Conservation (phyloP, 179 eudicot genomes). For the Gypsophila paniculata region DNA sequence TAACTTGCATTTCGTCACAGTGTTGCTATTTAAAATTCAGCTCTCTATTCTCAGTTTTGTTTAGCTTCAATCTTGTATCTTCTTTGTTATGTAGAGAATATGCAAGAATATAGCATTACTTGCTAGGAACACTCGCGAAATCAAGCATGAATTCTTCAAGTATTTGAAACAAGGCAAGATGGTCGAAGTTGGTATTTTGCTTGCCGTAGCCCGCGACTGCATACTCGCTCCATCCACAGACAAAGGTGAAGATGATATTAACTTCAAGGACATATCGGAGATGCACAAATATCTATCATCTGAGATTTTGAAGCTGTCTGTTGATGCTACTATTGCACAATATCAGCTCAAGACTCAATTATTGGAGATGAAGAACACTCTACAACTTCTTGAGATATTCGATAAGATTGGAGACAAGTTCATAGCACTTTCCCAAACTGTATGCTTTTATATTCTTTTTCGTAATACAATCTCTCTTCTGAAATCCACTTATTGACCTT, state of each 20-base stretch:
- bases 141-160: neutral
- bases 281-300: neutral
- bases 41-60: neutral
- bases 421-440: no score
- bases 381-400: no score
- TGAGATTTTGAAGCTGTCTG: neutral
- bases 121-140: neutral
- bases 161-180: conserved; percentile 3
- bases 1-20: no score
- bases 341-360: neutral
- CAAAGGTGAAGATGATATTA: neutral
- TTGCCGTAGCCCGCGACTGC: neutral
- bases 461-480: no score
- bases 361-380: conserved; percentile 2
- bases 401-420: no score
- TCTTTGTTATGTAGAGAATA: neutral
- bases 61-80: neutral
- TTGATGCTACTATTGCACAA: neutral
- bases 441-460: no score
- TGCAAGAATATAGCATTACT: neutral
- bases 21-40: neutral
- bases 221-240: neutral
- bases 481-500: no score
- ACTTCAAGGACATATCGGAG: neutral
- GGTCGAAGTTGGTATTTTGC: neutral